These are phyloP conservation scores for Blastobotrys mokoenaii DNA, from an alignment of 805 yeast genomes.

Conservation along the genomic window DNA sequence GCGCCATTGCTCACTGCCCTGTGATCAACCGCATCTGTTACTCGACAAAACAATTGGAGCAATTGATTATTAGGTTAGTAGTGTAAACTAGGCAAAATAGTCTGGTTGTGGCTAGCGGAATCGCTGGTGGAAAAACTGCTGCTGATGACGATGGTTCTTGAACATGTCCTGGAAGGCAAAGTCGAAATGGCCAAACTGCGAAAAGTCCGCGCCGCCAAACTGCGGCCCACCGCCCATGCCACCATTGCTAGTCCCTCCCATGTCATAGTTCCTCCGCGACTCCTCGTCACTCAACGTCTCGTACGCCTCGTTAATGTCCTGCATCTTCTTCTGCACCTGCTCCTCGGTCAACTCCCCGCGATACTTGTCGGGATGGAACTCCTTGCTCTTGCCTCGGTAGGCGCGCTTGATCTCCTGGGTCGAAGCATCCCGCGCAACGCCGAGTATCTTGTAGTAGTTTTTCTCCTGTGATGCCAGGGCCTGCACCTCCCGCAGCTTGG, in stretches of 20 bases:
- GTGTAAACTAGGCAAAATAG: too few relatives aligned
- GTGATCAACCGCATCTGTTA: too few relatives aligned
- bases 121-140: too few relatives aligned
- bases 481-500: slow-evolving; percentile 17
- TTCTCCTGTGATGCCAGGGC: slow-evolving; percentile 28
- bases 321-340: slow-evolving; percentile 75
- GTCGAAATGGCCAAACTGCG: slow-evolving; percentile 9
- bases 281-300: slow-evolving; percentile 69
- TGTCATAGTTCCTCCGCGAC: slow-evolving; percentile 56
- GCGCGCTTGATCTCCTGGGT: slow-evolving; percentile 71
- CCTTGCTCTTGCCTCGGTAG: slow-evolving; percentile 66
- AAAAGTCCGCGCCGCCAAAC: neutral
- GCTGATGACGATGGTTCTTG: too few relatives aligned
- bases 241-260: slow-evolving; percentile 6
- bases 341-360: slow-evolving; percentile 58
- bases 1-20: too few relatives aligned
- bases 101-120: too few relatives aligned
- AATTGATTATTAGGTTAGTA: too few relatives aligned
- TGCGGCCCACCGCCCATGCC: neutral
- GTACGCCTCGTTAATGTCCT: slow-evolving; percentile 87
- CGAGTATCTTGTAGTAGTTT: slow-evolving; percentile 77
- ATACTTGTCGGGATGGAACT: slow-evolving; percentile 89
- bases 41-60: too few relatives aligned
- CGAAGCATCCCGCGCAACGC: slow-evolving; percentile 57
- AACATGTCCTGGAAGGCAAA: slow-evolving; percentile 3